Conservation (phyloP, 768 basidiomycete species). For the Asterophora lycoperdoides region DNA sequence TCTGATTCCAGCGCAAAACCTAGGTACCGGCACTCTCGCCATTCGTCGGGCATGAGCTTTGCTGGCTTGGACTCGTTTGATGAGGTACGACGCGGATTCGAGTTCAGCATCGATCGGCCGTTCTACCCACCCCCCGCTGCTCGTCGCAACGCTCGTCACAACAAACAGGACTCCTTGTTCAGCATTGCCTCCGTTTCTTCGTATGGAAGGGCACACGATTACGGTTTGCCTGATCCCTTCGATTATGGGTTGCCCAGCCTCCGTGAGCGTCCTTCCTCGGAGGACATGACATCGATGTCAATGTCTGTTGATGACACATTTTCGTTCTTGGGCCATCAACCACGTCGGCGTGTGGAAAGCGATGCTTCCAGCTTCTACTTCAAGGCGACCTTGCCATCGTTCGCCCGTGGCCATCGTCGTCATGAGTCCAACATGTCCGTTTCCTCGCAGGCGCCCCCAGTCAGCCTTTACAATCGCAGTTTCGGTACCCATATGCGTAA, state of each 20-base stretch:
- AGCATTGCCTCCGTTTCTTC: constrained; percentile 81
- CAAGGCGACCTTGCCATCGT: constrained; percentile 35
- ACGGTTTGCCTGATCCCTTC: constrained; percentile 67
- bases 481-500: constrained; percentile 46
- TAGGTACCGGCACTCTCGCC: constrained; percentile 33
- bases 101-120: constrained; percentile 56
- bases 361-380: constrained; percentile 80
- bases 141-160: constrained; percentile 34
- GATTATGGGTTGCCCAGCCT: constrained; percentile 59
- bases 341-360: constrained; percentile 57
- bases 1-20: constrained; percentile 43
- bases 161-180: constrained; percentile 54
- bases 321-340: constrained; percentile 46
- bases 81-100: constrained; percentile 75
- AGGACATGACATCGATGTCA: constrained; percentile 48
- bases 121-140: constrained; percentile 58
- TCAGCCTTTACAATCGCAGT: constrained; percentile 70
- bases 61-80: constrained; percentile 71
- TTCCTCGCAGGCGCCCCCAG: constrained; percentile 55
- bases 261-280: constrained; percentile 51
- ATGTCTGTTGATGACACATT: constrained; percentile 73
- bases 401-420: constrained; percentile 49
- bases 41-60: constrained; percentile 60
- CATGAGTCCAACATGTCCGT: constrained; percentile 61
- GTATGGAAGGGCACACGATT: constrained; percentile 62